Evolutionary conservation across 768 basidiomycete genomes (phyloP), one percentile per base, ranked within the genome.

Genomic region (Cystobasidium tubakii): DNA sequence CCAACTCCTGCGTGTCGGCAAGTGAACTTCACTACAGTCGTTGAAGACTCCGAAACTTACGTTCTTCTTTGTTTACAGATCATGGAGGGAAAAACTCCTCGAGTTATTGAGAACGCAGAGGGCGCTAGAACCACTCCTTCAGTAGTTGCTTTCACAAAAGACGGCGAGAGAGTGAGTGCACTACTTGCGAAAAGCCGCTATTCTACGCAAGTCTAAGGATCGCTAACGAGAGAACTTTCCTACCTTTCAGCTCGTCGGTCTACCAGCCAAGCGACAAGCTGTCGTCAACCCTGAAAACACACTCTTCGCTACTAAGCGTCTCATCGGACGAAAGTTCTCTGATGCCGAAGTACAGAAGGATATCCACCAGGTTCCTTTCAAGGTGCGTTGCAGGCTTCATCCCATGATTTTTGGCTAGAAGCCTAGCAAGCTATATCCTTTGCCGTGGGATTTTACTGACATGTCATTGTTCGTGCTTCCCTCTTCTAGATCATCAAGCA

Each of bases 61-160:
- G 39, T 60, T 60, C 6, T 21, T 25, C 29, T 10, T 60, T 65
- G 31, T 23, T 39, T 9, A 39, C 31, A 39, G 91, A 91, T 82
- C 92, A 91, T 62, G 91, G 94, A 97, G 84, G 94, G 92, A 77
- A 88, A 95, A 84, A 89, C 88, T 42, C 87, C 94, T 63, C 89
- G 91, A 77, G 95, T 98, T 76, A 89, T 99, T 77, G 96, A 97
- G 84, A 98, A 98, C 84, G 84, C 94, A 4, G 95, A 98, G 84
- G 95, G 96, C 84, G 72, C 90, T 73, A 88, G 96, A 77, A 98
- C 96, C 76, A 99, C 96, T 19, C 96, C 96, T 1, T 99, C 96
- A 44, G 92, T 97, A 71, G 92, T 98, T 77, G 95, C 95, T 44
- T 99, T 99, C 86, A 92, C 96, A 70, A 96, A 97, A 82, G 93